These are phyloP conservation scores for Coffea eugenioides DNA, from an alignment of 257 asterid genomes.

Conservation along the genomic window DNA sequence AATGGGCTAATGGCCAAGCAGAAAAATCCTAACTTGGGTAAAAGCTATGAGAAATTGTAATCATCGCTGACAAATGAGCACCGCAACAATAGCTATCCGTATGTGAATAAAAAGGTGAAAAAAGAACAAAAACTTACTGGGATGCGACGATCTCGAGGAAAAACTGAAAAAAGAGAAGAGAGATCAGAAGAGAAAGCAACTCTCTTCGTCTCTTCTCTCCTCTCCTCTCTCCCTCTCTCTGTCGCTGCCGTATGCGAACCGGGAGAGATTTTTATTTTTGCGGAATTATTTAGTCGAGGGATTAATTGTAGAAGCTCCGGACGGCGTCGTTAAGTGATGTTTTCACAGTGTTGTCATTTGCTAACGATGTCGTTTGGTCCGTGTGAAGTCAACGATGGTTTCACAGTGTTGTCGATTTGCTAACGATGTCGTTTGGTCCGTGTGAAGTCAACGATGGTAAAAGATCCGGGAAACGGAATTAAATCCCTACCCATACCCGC, in stretches of 20 bases:
- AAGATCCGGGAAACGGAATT: too few relatives aligned
- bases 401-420: too few relatives aligned
- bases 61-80: not conserved
- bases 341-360: too few relatives aligned
- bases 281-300: not conserved
- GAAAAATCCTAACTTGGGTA: not conserved
- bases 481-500: too few relatives aligned
- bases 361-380: slow-evolving; percentile 1
- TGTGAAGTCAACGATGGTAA: too few relatives aligned
- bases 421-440: too few relatives aligned
- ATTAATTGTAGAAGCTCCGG: not conserved
- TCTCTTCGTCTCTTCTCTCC: not conserved
- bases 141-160: not conserved
- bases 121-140: not conserved
- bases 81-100: too few relatives aligned
- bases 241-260: not conserved
- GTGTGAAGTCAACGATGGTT: not conserved
- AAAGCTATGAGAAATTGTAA: not conserved
- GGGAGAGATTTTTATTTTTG: not conserved
- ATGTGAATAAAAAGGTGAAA: not conserved
- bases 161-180: slow-evolving; percentile 12
- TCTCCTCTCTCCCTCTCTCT: not conserved
- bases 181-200: slow-evolving; percentile 18
- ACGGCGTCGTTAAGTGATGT: not conserved
- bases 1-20: not conserved